Percentiles rank a stretch among this genome's conserved stretches.
These are phyloP conservation scores for Porcisia deanei DNA, from an alignment of 208 protist genomes.

Conservation along the genomic window DNA sequence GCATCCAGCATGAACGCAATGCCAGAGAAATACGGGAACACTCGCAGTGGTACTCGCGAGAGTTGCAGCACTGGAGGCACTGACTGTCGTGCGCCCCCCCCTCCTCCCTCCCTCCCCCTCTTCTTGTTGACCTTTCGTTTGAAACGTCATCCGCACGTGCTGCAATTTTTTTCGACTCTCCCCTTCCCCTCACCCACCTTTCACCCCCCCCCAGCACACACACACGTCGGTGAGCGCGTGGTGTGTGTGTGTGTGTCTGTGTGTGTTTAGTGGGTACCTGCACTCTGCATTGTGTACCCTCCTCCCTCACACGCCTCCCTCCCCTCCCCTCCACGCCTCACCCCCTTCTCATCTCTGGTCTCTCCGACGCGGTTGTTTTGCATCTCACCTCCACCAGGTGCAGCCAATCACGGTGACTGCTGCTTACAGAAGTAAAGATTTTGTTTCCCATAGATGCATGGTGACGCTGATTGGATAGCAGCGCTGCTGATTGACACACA, in stretches of 20 bases:
- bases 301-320: background rate
- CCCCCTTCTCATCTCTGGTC: too few species aligned
- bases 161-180: too few species aligned
- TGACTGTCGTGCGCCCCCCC: too few species aligned
- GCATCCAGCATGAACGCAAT: constrained; percentile 9
- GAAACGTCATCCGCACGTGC: too few species aligned
- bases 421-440: background rate
- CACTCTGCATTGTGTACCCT: background rate
- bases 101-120: background rate
- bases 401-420: background rate
- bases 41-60: background rate
- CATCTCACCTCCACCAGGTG: background rate
- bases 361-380: background rate
- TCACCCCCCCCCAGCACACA: background rate
- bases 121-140: too few species aligned
- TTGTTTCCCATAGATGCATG: background rate
- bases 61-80: background rate
- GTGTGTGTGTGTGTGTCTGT: constrained; percentile 1
- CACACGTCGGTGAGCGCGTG: background rate
- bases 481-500: background rate
- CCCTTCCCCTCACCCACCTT: too few species aligned
- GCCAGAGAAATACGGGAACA: background rate
- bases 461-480: background rate
- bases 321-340: background rate
- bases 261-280: background rate